Conservation (phyloP, 202 grass and related monocot genomes). For the Setaria italica region DNA sequence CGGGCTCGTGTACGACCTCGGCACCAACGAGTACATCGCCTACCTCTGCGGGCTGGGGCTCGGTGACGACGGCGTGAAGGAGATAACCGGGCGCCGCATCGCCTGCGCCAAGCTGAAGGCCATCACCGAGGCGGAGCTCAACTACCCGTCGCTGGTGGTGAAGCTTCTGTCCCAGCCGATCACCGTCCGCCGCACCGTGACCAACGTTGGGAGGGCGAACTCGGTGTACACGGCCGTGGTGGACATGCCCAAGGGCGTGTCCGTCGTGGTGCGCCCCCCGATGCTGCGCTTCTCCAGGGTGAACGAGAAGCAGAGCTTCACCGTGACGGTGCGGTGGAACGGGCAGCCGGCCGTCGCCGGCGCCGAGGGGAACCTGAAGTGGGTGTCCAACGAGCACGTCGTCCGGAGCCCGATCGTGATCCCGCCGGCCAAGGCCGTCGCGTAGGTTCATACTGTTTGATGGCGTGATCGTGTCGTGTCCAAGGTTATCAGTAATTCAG, state of each 20-base stretch:
- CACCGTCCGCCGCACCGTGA: conserved; percentile 69
- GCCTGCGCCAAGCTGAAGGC: conserved; percentile 55
- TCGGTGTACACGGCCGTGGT: conserved; percentile 64
- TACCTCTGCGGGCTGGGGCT: conserved; percentile 77
- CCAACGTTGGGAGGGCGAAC: conserved; percentile 62
- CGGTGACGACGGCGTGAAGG: conserved; percentile 57
- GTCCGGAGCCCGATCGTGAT: conserved; percentile 83
- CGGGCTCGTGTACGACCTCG: conserved; percentile 68
- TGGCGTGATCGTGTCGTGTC: background rate
- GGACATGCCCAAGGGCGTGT: conserved; percentile 63
- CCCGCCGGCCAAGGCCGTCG: conserved; percentile 49
- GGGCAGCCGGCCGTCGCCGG: conserved; percentile 45
- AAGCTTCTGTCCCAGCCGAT: conserved; percentile 51
- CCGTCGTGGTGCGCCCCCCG: conserved; percentile 58
- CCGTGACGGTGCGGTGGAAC: conserved; percentile 53
- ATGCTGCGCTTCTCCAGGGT: conserved; percentile 56
- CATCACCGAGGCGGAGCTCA: conserved; percentile 79
- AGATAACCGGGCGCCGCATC: conserved; percentile 44
- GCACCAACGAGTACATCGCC: conserved; percentile 50
- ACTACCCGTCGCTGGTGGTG: conserved; percentile 79
- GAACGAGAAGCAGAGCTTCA: conserved; percentile 74
- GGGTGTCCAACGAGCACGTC: conserved; percentile 65
- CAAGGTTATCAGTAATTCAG: background rate
- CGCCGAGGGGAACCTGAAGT: conserved; percentile 70
- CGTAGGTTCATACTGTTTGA: background rate